Evolutionary conservation across 306 rosid genomes (phyloP).

Genomic region (Prunus mume): DNA sequence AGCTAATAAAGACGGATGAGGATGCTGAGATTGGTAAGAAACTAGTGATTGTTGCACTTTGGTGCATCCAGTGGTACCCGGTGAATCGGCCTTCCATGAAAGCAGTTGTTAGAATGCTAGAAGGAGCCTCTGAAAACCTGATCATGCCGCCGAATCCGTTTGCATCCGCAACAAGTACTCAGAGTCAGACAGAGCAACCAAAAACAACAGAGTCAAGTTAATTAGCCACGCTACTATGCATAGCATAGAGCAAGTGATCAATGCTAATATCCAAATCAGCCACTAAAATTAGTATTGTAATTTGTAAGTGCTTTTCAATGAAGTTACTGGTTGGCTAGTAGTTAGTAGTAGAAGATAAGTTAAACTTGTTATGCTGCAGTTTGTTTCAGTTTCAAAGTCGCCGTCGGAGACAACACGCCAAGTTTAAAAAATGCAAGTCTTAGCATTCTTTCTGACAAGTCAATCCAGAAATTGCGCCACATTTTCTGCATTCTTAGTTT

Average conservation of each 20-base stretch:
- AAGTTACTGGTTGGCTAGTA: background rate
- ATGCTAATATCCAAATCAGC: background rate
- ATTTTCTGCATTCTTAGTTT: background rate
- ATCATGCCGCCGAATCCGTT: conserved; percentile 7
- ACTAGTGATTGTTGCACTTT: conserved; percentile 7
- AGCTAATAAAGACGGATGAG: background rate
- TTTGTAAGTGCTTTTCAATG: background rate
- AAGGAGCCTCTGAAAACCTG: background rate
- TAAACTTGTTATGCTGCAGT: too few species aligned
- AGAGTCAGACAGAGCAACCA: background rate
- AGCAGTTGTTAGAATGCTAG: conserved; percentile 12
- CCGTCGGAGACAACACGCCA: background rate
- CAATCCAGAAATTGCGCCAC: background rate
- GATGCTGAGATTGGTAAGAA: conserved; percentile 3
- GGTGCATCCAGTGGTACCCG: conserved; percentile 23
- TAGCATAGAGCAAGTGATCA: background rate
- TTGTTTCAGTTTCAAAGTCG: background rate
- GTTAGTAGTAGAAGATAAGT: too few species aligned
- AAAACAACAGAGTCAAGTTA: background rate
- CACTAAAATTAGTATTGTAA: background rate
- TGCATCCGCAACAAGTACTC: background rate
- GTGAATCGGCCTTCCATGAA: conserved; percentile 15
- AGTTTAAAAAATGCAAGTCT: background rate
- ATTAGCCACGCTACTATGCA: background rate
- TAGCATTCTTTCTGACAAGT: background rate